phyloP scores from a whole-genome alignment of 1,284 basidiomycete species.

The Pseudozyma pruni region DNA sequence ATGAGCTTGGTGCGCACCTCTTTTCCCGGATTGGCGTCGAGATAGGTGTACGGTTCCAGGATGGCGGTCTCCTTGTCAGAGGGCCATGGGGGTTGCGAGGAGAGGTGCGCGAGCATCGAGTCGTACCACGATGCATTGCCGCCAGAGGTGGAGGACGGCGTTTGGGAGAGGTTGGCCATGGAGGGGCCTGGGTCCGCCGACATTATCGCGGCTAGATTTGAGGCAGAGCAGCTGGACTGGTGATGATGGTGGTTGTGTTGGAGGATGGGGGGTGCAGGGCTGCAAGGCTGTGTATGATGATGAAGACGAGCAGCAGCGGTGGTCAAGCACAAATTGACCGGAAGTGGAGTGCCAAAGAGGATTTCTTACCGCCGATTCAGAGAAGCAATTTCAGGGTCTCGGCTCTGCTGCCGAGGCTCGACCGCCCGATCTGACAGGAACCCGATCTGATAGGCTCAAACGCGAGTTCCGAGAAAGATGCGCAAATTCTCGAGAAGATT shows the following conservation, averaged over 20 bases:
- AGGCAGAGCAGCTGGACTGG: not conserved
- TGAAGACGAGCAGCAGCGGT: not conserved
- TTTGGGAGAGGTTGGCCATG: constrained; percentile 45
- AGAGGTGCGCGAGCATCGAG: constrained; percentile 59
- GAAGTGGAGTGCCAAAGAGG: not conserved
- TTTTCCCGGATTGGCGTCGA: constrained; percentile 87
- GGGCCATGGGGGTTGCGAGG: constrained; percentile 67
- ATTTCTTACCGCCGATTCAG: constrained; percentile 15
- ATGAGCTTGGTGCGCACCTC: constrained; percentile 90
- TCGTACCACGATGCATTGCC: constrained; percentile 61
- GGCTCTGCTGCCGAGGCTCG: not conserved
- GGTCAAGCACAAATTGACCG: not conserved
- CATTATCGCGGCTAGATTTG: not conserved
- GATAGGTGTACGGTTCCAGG: constrained; percentile 88
- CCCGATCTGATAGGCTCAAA: constrained; percentile 3
- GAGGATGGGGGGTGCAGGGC: too few species aligned
- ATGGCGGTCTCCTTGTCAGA: constrained; percentile 66
- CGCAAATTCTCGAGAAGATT: constrained; percentile 7
- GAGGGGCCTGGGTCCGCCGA: constrained; percentile 32
- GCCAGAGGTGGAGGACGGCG: constrained; percentile 30
- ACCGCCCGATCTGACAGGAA: not conserved
- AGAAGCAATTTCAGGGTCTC: constrained; percentile 7
- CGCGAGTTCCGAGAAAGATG: constrained; percentile 22
- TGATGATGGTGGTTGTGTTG: not conserved
- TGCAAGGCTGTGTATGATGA: not conserved